phyloP scores from a whole-genome alignment of 305 asterid genomes.

The Solanum hybrid region DNA sequence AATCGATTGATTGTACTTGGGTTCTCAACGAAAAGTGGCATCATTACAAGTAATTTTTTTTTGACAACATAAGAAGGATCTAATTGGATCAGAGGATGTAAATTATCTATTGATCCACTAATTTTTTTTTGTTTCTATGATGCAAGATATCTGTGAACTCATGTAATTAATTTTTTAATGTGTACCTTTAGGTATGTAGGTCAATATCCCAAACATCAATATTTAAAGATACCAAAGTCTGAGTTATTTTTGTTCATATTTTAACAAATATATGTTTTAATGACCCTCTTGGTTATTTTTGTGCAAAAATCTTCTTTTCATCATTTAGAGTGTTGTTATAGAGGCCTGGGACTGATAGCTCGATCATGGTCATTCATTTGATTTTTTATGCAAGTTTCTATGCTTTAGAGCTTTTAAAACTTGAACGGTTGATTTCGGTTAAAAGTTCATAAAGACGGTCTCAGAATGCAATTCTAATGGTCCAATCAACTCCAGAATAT shows the following conservation, averaged over 20 bases:
- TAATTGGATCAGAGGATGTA: neutral
- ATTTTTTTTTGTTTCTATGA: neutral
- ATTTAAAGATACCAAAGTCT: neutral
- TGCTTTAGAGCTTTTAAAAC: neutral
- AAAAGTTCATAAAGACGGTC: neutral
- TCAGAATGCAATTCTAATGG: neutral
- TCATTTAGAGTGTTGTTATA: neutral
- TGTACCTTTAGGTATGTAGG: neutral
- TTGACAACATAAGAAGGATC: neutral
- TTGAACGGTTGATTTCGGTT: neutral
- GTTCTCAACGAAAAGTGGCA: neutral
- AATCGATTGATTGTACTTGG: neutral
- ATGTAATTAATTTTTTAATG: neutral
- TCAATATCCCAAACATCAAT: neutral
- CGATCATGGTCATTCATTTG: neutral
- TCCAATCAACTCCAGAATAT: neutral
- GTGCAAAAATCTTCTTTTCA: neutral
- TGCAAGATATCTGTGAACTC: neutral
- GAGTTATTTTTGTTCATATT: neutral
- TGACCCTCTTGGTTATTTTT: neutral
- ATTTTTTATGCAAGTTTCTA: neutral
- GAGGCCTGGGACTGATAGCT: neutral
- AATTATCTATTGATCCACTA: neutral
- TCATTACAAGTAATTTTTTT: neutral
- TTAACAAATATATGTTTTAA: too few relatives aligned